Evolutionary conservation across 2,329 filamentous ascomycete genomes (phyloP).

Genomic region (Trichoderma arundinaceum): DNA sequence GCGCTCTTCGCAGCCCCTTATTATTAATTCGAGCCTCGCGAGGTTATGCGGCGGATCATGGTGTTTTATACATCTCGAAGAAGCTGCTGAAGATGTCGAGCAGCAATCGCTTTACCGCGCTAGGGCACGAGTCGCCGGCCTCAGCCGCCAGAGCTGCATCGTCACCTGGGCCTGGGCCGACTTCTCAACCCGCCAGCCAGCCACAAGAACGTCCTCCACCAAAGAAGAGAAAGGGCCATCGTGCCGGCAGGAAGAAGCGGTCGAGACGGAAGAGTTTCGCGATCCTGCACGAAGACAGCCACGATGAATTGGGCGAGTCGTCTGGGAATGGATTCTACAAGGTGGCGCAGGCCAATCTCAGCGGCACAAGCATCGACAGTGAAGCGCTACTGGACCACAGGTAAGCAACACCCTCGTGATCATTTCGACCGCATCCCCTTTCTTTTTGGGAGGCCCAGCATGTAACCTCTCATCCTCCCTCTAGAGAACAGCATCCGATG

Average conservation of each 20-base stretch:
- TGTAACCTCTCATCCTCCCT: conserved; percentile 1
- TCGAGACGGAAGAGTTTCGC: conserved; percentile 82
- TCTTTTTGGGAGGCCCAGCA: neutral
- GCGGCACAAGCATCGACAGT: conserved; percentile 87
- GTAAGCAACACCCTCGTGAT: conserved; percentile 48
- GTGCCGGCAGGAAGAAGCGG: conserved; percentile 78
- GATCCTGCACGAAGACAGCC: conserved; percentile 61
- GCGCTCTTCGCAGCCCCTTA: neutral
- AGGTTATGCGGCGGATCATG: conserved; percentile 16
- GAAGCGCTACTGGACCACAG: conserved; percentile 87
- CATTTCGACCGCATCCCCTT: neutral
- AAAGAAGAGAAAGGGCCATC: conserved; percentile 74
- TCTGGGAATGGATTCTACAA: conserved; percentile 55
- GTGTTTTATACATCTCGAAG: conserved; percentile 16
- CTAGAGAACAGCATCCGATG: conserved; percentile 64
- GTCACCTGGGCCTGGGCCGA: conserved; percentile 25
- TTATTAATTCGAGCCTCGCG: neutral
- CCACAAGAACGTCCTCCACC: conserved; percentile 32
- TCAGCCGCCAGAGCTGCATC: conserved; percentile 10
- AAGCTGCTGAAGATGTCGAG: conserved; percentile 33
- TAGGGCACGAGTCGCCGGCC: conserved; percentile 34
- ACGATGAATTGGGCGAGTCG: conserved; percentile 46
- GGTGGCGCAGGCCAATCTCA: conserved; percentile 64
- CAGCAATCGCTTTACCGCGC: conserved; percentile 43
- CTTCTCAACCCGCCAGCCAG: conserved; percentile 24